These are phyloP conservation scores for Thielaviopsis musarum DNA, from an alignment of 2,329 filamentous ascomycete genomes.

Conservation along the genomic window DNA sequence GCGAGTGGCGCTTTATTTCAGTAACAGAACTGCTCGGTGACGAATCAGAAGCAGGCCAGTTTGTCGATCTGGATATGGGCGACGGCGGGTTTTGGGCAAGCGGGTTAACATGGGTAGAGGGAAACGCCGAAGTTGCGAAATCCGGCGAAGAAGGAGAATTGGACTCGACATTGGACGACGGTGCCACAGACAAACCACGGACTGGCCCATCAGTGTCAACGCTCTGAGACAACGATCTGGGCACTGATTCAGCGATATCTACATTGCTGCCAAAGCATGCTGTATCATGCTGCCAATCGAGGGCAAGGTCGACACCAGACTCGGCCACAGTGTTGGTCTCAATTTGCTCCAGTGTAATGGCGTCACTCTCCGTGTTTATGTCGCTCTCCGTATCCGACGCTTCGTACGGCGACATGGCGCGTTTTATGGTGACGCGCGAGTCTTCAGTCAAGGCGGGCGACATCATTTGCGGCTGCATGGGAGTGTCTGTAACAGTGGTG, in stretches of 20 bases:
- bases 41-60: slow-evolving; percentile 3
- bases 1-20: slow-evolving; percentile 6
- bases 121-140: neutral
- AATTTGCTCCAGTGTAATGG: neutral
- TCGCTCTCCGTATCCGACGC: slow-evolving; percentile 1
- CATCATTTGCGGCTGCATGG: neutral
- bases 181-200: neutral
- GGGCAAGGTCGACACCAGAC: neutral
- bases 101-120: slow-evolving; percentile 5
- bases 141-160: neutral
- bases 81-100: slow-evolving; percentile 7
- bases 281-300: neutral
- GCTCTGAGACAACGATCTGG: neutral
- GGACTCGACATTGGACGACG: neutral
- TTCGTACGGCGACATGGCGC: slow-evolving; percentile 4
- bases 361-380: neutral
- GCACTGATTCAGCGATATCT: neutral
- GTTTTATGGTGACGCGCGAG: slow-evolving; percentile 8
- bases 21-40: neutral
- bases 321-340: neutral
- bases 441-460: slow-evolving; percentile 7
- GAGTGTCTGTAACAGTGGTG: neutral
- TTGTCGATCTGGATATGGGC: neutral
- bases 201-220: neutral
- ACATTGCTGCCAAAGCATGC: neutral